Percentiles rank a stretch among this genome's conserved stretches.
Evolutionary conservation across 129 eudicot genomes (phyloP).

Genomic region (Helianthus annuus): HanXRQr2.0-SUNRISE NC_035448.2:199826713-199827212

Average conservation of each 20-base stretch:
- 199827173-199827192: background rate
- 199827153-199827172: slow-evolving; percentile 12
- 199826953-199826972: too few species aligned
- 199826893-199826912: background rate
- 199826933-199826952: background rate
- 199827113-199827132: background rate
- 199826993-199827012: slow-evolving; percentile 21
- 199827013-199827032: slow-evolving; percentile 99
- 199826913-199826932: slow-evolving; percentile 7
- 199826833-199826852: slow-evolving; percentile 1
- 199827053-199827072: slow-evolving; percentile 91
- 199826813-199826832: background rate
- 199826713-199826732: slow-evolving; percentile 2
- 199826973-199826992: background rate
- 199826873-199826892: background rate
- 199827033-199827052: slow-evolving; percentile 91
- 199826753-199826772: background rate
- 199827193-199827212: slow-evolving; percentile 5
- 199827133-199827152: background rate
- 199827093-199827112: slow-evolving; percentile 62
- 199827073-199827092: slow-evolving; percentile 92
- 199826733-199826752: background rate
- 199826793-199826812: slow-evolving; percentile 16
- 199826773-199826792: too few species aligned
- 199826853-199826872: slow-evolving; percentile 4